These are phyloP conservation scores for Keithomyces neogunnii DNA, from an alignment of 2,329 filamentous ascomycete genomes.

Conservation along the genomic window DNA sequence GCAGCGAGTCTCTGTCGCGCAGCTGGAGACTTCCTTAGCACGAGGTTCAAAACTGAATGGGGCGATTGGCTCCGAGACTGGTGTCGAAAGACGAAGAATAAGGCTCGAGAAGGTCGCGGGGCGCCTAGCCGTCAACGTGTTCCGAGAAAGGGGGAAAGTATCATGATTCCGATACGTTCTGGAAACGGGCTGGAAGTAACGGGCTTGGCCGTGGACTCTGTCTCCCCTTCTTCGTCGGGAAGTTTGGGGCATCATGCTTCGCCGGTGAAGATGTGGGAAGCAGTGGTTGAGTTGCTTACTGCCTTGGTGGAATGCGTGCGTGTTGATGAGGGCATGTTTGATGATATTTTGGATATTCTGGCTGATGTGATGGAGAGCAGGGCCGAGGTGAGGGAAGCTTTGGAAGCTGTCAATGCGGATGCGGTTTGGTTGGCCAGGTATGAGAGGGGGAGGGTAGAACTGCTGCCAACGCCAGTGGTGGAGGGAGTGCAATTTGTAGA, in stretches of 20 bases:
- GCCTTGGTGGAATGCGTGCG: conserved; percentile 53
- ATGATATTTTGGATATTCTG: conserved; percentile 60
- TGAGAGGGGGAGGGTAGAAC: conserved; percentile 32
- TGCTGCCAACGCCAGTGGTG: conserved; percentile 29
- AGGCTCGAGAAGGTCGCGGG: conserved; percentile 6
- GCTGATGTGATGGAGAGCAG: conserved; percentile 37
- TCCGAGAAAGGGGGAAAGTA: conserved; percentile 6
- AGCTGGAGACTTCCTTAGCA: conserved; percentile 74
- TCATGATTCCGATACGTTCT: conserved; percentile 25
- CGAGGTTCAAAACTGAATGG: conserved; percentile 70
- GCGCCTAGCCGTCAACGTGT: not conserved
- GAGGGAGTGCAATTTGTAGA: conserved; percentile 32
- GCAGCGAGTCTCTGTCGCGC: conserved; percentile 59
- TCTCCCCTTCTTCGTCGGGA: conserved; percentile 13
- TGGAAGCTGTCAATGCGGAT: conserved; percentile 62
- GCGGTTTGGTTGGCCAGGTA: conserved; percentile 65
- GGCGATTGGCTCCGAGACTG: conserved; percentile 41
- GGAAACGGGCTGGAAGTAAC: conserved; percentile 14
- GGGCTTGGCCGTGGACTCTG: conserved; percentile 4
- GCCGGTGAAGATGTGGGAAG: conserved; percentile 55
- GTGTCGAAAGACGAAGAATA: conserved; percentile 34
- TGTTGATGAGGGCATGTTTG: conserved; percentile 61
- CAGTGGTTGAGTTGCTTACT: conserved; percentile 49
- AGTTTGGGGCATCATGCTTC: conserved; percentile 53
- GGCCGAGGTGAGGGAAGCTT: conserved; percentile 40